phyloP scores from a whole-genome alignment of 148 eudicot genomes.

The Cornus florida region DNA sequence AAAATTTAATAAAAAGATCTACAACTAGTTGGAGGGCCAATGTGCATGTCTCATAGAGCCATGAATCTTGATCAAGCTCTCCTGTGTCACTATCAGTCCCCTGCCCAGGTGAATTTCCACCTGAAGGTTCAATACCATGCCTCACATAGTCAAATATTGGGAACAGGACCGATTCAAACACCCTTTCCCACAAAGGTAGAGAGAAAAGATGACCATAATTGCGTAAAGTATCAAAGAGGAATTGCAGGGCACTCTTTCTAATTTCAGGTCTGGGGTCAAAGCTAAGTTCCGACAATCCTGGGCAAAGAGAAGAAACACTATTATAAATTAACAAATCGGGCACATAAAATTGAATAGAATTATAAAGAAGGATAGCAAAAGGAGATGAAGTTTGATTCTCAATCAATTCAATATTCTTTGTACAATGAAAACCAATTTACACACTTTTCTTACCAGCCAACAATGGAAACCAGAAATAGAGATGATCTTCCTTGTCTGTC shows the following conservation, averaged over 20 bases:
- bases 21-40: constrained; percentile 89
- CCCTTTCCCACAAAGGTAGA: constrained; percentile 88
- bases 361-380: background rate
- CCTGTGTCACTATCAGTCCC: constrained; percentile 43
- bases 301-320: constrained; percentile 5
- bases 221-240: constrained; percentile 86
- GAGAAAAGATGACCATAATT: constrained; percentile 94
- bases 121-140: constrained; percentile 80
- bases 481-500: constrained; percentile 77
- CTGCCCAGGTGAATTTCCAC: constrained; percentile 47
- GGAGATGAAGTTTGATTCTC: background rate
- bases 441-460: constrained; percentile 75
- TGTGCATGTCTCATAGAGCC: constrained; percentile 99
- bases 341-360: background rate
- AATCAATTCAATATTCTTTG: background rate
- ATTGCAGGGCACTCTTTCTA: constrained; percentile 84
- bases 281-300: constrained; percentile 97
- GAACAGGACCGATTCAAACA: constrained; percentile 93
- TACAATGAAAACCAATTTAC: background rate
- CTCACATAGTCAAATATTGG: constrained; percentile 97
- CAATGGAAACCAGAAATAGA: constrained; percentile 96
- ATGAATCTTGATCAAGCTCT: constrained; percentile 90
- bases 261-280: constrained; percentile 98
- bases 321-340: constrained; percentile 1
- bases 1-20: constrained; percentile 92